Conservation (phyloP, 495 filamentous ascomycete genomes). For the Eremomyces bilateralis region DNA sequence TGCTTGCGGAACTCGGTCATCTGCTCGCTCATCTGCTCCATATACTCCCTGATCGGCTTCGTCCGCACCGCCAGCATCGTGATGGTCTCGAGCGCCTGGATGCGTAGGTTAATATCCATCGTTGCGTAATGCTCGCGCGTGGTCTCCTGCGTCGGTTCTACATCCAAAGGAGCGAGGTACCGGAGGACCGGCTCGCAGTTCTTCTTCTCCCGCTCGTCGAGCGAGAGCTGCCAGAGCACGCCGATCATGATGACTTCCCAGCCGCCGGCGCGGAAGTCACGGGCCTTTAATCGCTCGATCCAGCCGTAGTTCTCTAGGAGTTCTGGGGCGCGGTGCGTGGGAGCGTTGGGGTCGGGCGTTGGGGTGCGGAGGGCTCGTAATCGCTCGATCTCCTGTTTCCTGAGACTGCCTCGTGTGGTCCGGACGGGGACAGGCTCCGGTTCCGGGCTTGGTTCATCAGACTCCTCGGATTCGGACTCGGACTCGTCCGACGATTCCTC, state of each 20-base stretch:
- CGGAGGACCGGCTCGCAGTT: constrained; percentile 57
- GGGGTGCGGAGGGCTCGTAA: constrained; percentile 9
- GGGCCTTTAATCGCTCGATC: constrained; percentile 60
- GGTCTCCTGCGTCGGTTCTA: constrained; percentile 50
- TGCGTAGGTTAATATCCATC: constrained; percentile 64
- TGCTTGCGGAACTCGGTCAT: constrained; percentile 90
- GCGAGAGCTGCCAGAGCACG: constrained; percentile 63
- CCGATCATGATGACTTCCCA: constrained; percentile 86
- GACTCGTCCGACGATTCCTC: constrained; percentile 34
- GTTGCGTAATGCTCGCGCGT: constrained; percentile 45
- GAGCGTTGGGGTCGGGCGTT: constrained; percentile 11
- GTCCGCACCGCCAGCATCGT: constrained; percentile 75
- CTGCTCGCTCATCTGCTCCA: constrained; percentile 72
- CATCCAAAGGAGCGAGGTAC: constrained; percentile 54
- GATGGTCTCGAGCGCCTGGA: constrained; percentile 64
- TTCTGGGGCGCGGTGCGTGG: constrained; percentile 44
- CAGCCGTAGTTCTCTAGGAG: constrained; percentile 48
- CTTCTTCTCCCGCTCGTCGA: constrained; percentile 42
- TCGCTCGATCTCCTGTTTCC: constrained; percentile 43
- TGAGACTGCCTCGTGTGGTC: constrained; percentile 65
- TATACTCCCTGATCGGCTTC: constrained; percentile 60
- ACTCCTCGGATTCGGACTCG: constrained; percentile 18
- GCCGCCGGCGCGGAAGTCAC: constrained; percentile 74
- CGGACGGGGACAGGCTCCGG: constrained; percentile 25
- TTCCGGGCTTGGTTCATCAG: constrained; percentile 22